Base-by-base conservation (phyloP, 2,329 filamentous ascomycete genomes). In the Macrophomina phaseolina region DNA sequence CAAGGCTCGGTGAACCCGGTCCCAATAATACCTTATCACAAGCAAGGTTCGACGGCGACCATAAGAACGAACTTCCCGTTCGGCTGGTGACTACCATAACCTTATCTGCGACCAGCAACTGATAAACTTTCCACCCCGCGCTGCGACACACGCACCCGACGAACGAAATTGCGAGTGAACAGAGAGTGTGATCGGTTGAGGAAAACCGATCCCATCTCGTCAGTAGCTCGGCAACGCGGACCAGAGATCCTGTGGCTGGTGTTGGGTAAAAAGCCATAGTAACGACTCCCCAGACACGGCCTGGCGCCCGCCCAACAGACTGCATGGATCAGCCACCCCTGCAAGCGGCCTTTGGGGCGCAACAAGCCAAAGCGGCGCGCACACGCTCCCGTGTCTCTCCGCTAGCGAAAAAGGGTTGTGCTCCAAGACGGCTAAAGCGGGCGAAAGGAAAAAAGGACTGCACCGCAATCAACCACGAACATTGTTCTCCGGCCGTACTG, bases 371-470 rank as follows among this genome's bases (percentile, higher is more conserved):
- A 42, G 42, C 56, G 40, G 56, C 40, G 34, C 58, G 58, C 58
- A 36, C 58, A 62, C 45, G 30, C 58, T 62, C 58, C 58, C 58
- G 58, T 38, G 58, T 48, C 58, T 49, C 38, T 14, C 58, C 58
- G 45, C 45, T 48, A 62, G 32, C 46, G 42, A 49, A 46, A 28
- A 30, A 36, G 51, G 34, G 34, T 55, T 36, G 34, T 32, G 52
- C 16, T 55, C 34, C 32, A 28, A 18, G 58, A 45, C 58, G 58
- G 58, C 45, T 62, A 62, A 62, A 62, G 58, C 45, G 58, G 58
- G 36, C 52, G 36, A n/a, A n/a, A 18, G 5, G 42, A 45, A 45
- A 9, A 45, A 14, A 45, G 7, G 42, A 9, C 6, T 3, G 9
- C 32, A 42, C 42, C n/a, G 58, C 58, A 62, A 49, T 62, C 58